Evolutionary conservation across 257 asterid species (phyloP).

Genomic region (Plantago ovata): DNA sequence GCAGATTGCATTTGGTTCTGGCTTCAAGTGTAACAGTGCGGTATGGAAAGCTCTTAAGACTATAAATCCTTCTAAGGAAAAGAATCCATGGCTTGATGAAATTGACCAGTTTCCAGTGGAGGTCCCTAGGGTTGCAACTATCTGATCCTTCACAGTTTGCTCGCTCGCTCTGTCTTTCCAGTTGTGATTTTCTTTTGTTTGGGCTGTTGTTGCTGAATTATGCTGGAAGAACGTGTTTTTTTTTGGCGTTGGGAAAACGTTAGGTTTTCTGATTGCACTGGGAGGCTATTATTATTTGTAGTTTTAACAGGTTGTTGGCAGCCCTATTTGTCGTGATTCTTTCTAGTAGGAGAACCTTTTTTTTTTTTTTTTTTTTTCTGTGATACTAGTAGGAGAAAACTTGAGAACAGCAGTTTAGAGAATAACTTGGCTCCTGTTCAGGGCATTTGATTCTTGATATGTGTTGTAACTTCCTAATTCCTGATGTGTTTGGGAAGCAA

Average conservation of each 20-base stretch:
- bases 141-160: constrained; percentile 7
- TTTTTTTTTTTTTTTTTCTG: too few species aligned
- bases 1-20: constrained; percentile 90
- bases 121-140: constrained; percentile 35
- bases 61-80: constrained; percentile 43
- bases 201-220: neutral
- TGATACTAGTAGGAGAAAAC: constrained; percentile 2
- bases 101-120: constrained; percentile 39
- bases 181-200: neutral
- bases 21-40: constrained; percentile 82
- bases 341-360: constrained; percentile 6
- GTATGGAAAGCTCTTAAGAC: constrained; percentile 79
- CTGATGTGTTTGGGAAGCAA: neutral
- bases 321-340: constrained; percentile 10
- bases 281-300: constrained; percentile 5
- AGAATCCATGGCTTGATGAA: constrained; percentile 39
- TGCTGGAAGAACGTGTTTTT: constrained; percentile 1
- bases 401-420: neutral
- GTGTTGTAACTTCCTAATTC: constrained; percentile 3
- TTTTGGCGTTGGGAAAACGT: neutral
- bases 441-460: neutral
- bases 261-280: neutral
- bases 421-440: neutral
- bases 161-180: neutral
- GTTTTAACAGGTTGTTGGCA: constrained; percentile 5